These are phyloP conservation scores for Hevea brasiliensis DNA, from an alignment of 345 rosid genomes.

Conservation along the genomic window DNA sequence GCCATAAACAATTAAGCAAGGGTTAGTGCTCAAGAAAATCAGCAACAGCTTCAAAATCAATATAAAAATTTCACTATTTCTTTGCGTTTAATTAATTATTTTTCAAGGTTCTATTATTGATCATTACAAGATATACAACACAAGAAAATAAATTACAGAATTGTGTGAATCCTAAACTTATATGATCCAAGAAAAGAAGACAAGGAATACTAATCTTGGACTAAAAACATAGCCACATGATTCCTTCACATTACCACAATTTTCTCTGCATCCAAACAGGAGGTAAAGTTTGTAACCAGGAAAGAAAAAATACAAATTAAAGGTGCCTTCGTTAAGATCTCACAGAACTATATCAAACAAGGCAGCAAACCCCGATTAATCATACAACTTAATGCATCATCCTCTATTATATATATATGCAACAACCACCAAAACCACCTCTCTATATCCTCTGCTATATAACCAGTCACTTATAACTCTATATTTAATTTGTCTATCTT, in stretches of 20 bases:
- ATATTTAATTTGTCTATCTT: not conserved
- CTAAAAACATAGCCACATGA: not conserved
- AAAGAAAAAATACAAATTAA: no score
- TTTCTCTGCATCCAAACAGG: constrained; percentile 6
- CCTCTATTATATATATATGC: not conserved
- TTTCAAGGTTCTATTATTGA: no score
- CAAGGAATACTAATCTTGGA: not conserved
- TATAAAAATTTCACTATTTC: not conserved
- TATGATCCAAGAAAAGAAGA: no score
- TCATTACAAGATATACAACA: no score
- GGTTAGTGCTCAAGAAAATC: not conserved
- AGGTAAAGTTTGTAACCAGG: no score
- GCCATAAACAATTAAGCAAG: constrained; percentile 1
- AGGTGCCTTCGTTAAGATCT: not conserved
- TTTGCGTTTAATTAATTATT: no score
- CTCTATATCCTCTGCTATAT: no score
- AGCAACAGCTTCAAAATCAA: not conserved
- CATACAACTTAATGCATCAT: not conserved
- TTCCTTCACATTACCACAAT: not conserved
- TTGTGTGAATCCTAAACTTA: no score
- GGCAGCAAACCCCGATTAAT: not conserved
- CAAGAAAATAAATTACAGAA: no score
- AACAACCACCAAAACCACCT: no score
- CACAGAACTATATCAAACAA: not conserved
- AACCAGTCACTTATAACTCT: not conserved